Base-by-base conservation (phyloP, 768 basidiomycete genomes). In the Lactarius sp. region DNA sequence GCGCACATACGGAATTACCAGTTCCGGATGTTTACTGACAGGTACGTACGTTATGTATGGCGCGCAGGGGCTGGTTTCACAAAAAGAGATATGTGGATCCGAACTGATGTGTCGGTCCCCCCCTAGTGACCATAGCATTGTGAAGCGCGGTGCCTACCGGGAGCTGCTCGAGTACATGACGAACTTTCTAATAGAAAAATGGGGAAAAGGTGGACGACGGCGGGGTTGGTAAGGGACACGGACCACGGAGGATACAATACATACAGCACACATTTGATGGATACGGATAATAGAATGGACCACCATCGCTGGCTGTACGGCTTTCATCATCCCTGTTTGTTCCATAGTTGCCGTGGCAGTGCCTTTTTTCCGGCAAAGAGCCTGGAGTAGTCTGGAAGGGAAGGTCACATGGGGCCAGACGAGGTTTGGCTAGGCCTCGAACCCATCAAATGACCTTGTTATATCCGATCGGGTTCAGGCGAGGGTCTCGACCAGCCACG, bases 1-100 rank as follows among this genome's bases (percentile, higher is more conserved):
- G 86, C 80, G 31, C 78, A 85, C 60, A 82, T 98, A 51, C 79
- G 87, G 69, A 81, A 81, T 64, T 90, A 87, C 70, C 81, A 88
- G 70, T 97, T 98, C 76, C 83, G 95, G 71, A 92, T 98, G 91
- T 99, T 98, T 76, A 94, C 94, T 27, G 97, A 99, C 75, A 93
- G 92, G 89, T 92, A 60, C 64, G 65, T 63, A 20, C 27, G 27
- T 27, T 27, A 27, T 27, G 14, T 41, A 4, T 10, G 46, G 20
- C 41, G 34, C 12, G 16, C n/a, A 0, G 31, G 20, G 3, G 4
- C 47, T 37, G 27, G 16, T 27, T 3, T 14, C n/a, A 52, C n/a
- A 52, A 44, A 7, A 34, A 34, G 22, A 37, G 34, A 57, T n/a
- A 31, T 42, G 41, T 51, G 39, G n/a, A 33, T 20, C 16, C n/a